Conservation (phyloP, 2,329 filamentous ascomycete species). For the Lasiodiplodia sp. region DNA sequence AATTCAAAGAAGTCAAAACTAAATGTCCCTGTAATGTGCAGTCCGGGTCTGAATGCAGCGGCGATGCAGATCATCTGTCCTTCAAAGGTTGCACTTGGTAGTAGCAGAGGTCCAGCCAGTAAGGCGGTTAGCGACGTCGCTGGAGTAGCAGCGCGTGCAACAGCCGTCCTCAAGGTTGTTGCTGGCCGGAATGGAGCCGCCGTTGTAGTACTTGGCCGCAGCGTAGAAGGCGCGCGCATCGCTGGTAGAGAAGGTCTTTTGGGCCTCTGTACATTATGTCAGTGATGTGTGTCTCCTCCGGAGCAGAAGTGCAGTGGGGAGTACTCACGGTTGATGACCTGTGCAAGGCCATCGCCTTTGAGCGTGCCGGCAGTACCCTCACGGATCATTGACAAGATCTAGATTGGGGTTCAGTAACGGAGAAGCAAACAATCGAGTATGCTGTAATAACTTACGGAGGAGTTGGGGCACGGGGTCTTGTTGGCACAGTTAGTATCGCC, state of each 20-base stretch:
- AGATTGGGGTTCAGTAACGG: neutral
- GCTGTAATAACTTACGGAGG: slow-evolving; percentile 28
- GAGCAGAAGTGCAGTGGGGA: neutral
- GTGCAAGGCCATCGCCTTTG: slow-evolving; percentile 52
- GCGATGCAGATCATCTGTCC: neutral
- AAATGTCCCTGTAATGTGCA: neutral
- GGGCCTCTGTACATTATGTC: neutral
- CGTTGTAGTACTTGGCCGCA: slow-evolving; percentile 60
- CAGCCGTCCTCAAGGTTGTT: slow-evolving; percentile 52
- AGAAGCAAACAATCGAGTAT: too few species aligned
- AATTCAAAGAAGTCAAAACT: neutral
- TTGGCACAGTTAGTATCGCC: slow-evolving; percentile 50
- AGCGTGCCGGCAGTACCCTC: slow-evolving; percentile 55
- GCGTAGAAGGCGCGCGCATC: slow-evolving; percentile 54
- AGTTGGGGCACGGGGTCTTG: slow-evolving; percentile 47
- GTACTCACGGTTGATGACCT: slow-evolving; percentile 42
- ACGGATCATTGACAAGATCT: slow-evolving; percentile 50
- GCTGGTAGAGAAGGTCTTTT: slow-evolving; percentile 32
- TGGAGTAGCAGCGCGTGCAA: slow-evolving; percentile 59
- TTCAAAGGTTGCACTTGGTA: slow-evolving; percentile 33
- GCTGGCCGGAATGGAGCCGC: slow-evolving; percentile 49
- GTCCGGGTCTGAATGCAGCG: neutral
- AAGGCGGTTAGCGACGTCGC: slow-evolving; percentile 60
- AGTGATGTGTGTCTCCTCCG: neutral
- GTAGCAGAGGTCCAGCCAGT: slow-evolving; percentile 47